Evolutionary conservation across 192 early-diverging fungal species (phyloP), one percentile per base, ranked within the genome.

Genomic region (Chytriomyces sp.): DNA sequence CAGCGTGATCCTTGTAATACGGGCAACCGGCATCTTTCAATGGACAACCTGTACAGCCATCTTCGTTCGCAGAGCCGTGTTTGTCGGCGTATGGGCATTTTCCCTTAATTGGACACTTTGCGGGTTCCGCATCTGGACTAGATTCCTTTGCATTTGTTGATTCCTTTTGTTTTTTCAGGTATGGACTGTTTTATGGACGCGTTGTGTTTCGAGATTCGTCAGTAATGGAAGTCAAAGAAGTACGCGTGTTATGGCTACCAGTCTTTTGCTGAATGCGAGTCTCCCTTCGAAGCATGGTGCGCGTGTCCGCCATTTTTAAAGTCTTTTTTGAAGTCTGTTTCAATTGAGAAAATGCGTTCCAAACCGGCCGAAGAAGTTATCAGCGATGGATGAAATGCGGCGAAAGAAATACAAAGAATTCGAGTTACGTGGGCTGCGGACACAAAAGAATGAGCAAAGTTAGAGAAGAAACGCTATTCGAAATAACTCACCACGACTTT

Each of bases 1-100:
- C 20, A 57, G 71, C 77, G 64, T 82, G 81, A 50, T 79, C 60
- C 0, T 62, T 50, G 53, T 77, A 82, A 71, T 82, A 82, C 49
- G 81, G 81, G 69, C 81, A 82, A 7, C 75, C 75, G 8, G 43
- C 61, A 26, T 72, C 48, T 61, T 80, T 70, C 20, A 82, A 63
- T n/a, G 81, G 81, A 50, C 81, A 82, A 23, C 74, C 81, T 46
- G 24, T 7, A n/a, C 44, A 16, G 3, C 45, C 66, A 35, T 26
- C n/a, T 5, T 16, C n/a, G 3, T n/a, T 11, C n/a, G 8, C 44
- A 23, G 11, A 28, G 13, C 8, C 28, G 44, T 67, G 26, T 23
- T 43, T 47, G 45, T 28, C 26, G 11, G 66, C 66, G 44, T 67
- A 67, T 45, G 66, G 66, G 44, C 66, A 67, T 45, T 28, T 45